phyloP scores from a whole-genome alignment of 2,329 filamentous ascomycete species.

The Xylaria sp. region DNA sequence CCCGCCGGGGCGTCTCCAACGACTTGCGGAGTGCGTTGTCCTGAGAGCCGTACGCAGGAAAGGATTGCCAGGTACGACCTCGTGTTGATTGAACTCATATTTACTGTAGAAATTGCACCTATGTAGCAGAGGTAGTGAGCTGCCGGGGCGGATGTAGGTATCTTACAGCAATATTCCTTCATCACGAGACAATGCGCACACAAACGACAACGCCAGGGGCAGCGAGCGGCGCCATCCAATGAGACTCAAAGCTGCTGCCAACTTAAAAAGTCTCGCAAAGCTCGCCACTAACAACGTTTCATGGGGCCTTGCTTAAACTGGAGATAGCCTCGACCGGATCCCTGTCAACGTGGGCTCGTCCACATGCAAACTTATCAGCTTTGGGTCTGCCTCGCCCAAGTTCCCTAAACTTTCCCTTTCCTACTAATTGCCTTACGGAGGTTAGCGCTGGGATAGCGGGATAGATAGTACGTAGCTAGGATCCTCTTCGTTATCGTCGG shows the following conservation, averaged over 20 bases:
- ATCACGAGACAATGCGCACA: background rate
- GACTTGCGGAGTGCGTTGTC: no score
- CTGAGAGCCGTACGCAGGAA: no score
- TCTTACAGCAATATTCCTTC: background rate
- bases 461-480: background rate
- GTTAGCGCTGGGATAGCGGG: background rate
- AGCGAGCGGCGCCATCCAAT: background rate
- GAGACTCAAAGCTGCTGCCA: background rate
- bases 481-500: background rate
- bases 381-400: background rate
- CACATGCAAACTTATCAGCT: no score
- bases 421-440: background rate
- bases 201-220: background rate
- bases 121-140: no score
- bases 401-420: background rate
- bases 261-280: background rate
- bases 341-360: no score
- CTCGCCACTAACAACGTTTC: background rate
- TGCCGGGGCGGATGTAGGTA: no score
- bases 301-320: background rate
- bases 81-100: no score
- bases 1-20: no score
- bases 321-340: background rate
- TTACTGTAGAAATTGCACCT: no score
- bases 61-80: no score